phyloP scores from a whole-genome alignment of 2,329 filamentous ascomycete genomes.

The Colletotrichum tofieldiae region DNA sequence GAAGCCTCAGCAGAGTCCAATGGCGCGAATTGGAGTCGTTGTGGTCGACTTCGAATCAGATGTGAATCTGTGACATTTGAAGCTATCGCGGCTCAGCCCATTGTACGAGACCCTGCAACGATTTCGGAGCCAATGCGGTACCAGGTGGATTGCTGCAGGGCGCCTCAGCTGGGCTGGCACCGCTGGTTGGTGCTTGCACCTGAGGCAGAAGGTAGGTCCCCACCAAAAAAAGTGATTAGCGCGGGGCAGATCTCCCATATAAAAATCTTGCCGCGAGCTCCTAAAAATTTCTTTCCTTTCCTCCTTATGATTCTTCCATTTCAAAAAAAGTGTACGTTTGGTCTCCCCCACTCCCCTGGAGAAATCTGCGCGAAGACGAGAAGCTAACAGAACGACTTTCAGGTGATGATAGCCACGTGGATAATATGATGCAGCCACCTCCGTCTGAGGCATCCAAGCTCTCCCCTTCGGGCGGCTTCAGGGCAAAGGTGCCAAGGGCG shows the following conservation, averaged over 20 bases:
- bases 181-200: slow-evolving; percentile 23
- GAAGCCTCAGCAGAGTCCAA: neutral
- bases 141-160: slow-evolving; percentile 15
- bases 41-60: neutral
- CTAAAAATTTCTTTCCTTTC: slow-evolving; percentile 62
- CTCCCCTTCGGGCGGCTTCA: slow-evolving; percentile 91
- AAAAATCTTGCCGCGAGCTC: slow-evolving; percentile 55
- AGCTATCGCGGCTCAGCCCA: slow-evolving; percentile 39
- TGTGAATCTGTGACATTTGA: slow-evolving; percentile 22
- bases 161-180: neutral
- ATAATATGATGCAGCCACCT: slow-evolving; percentile 85
- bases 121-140: slow-evolving; percentile 14
- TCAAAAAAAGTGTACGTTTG: slow-evolving; percentile 92
- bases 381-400: slow-evolving; percentile 47
- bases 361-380: slow-evolving; percentile 15
- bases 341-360: slow-evolving; percentile 48
- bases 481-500: slow-evolving; percentile 81
- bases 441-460: slow-evolving; percentile 79
- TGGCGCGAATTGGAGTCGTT: neutral
- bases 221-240: slow-evolving; percentile 47
- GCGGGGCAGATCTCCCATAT: slow-evolving; percentile 50
- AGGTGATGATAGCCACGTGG: slow-evolving; percentile 99
- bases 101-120: slow-evolving; percentile 7
- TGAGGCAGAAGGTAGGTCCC: slow-evolving; percentile 44
- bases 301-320: slow-evolving; percentile 95